Conservation (phyloP, 164 flowering plant genomes). For the Litsea cubeba region DNA sequence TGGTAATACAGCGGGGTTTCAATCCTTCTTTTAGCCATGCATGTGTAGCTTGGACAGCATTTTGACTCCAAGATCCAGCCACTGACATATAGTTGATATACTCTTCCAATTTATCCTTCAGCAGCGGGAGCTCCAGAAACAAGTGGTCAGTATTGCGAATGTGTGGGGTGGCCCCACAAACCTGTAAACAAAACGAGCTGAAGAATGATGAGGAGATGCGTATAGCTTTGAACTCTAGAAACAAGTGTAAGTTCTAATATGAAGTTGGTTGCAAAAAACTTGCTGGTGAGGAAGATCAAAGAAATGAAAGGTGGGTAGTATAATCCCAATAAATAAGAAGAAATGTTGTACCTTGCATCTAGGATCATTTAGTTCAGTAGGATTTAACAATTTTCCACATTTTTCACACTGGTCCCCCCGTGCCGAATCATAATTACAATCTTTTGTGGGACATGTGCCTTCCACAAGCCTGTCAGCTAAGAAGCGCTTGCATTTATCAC, state of each 20-base stretch:
- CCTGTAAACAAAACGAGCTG: conserved; percentile 28
- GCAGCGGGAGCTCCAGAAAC: conserved; percentile 82
- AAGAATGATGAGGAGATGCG: neutral
- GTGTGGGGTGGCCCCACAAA: conserved; percentile 54
- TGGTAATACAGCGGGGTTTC: conserved; percentile 71
- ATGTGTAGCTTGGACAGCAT: conserved; percentile 82
- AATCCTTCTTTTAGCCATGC: conserved; percentile 92
- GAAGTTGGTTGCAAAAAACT: neutral
- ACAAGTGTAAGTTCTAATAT: neutral
- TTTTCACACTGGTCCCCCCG: conserved; percentile 94
- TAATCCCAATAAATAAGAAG: neutral
- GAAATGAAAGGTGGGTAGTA: neutral
- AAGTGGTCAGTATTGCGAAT: conserved; percentile 82
- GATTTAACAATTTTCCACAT: conserved; percentile 81
- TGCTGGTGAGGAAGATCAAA: neutral
- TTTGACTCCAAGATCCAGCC: conserved; percentile 89
- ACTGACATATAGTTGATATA: conserved; percentile 62
- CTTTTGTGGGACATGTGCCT: conserved; percentile 72
- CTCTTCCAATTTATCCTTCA: conserved; percentile 58
- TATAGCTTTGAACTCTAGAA: neutral
- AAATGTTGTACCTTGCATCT: conserved; percentile 63
- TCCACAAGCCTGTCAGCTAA: conserved; percentile 92
- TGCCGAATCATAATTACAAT: conserved; percentile 79
- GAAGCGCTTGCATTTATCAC: conserved; percentile 69
- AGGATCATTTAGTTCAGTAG: conserved; percentile 78